Conservation (phyloP, 805 yeast genomes). For the Myxozyma udenii region DNA sequence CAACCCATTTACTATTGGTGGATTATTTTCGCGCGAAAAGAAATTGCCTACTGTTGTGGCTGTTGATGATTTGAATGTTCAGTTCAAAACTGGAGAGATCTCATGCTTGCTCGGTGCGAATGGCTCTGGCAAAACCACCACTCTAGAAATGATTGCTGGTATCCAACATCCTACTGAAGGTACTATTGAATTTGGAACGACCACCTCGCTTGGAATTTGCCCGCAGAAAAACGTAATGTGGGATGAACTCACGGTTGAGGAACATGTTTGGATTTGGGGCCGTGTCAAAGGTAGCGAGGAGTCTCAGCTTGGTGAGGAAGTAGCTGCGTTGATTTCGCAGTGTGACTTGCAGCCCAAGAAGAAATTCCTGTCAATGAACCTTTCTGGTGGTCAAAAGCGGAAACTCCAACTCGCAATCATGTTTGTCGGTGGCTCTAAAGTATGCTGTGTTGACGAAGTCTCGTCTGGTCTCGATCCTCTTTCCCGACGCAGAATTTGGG, state of each 20-base stretch:
- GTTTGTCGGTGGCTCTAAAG: constrained; percentile 39
- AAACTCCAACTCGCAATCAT: constrained; percentile 40
- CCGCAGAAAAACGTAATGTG: constrained; percentile 41
- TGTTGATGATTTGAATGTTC: constrained; percentile 35
- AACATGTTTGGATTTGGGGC: constrained; percentile 39
- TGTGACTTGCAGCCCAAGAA: constrained; percentile 37
- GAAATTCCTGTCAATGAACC: constrained; percentile 28
- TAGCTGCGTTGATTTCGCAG: constrained; percentile 30
- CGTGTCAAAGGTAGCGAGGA: constrained; percentile 35
- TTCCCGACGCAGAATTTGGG: constrained; percentile 40
- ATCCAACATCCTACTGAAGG: constrained; percentile 36
- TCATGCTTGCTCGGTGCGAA: constrained; percentile 40
- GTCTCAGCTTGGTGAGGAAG: constrained; percentile 21
- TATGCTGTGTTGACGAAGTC: constrained; percentile 42
- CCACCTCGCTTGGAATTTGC: constrained; percentile 38
- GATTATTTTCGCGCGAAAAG: constrained; percentile 14
- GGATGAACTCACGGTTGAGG: constrained; percentile 39
- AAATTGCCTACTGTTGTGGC: constrained; percentile 33
- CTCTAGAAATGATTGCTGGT: constrained; percentile 41
- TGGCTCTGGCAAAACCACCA: constrained; percentile 43
- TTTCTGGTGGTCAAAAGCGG: constrained; percentile 41
- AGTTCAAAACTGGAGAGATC: constrained; percentile 37
- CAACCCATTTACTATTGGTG: constrained; percentile 27
- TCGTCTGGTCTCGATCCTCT: constrained; percentile 42
- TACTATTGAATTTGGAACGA: constrained; percentile 27